phyloP scores from a whole-genome alignment of 1,284 basidiomycete species.

The Neonothopanus nambi region DNA sequence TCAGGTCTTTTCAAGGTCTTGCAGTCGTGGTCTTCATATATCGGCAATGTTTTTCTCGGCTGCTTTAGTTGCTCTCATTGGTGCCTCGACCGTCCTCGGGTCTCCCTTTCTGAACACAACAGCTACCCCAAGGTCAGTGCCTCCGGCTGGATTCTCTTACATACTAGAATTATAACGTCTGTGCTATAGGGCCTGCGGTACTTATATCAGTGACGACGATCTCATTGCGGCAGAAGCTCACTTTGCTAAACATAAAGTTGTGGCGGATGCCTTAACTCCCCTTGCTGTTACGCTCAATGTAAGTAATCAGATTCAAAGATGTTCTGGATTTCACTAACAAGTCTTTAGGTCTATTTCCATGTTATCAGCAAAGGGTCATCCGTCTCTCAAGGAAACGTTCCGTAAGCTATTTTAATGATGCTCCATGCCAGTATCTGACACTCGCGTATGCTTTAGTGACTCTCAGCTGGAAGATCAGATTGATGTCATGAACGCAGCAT shows the following conservation, averaged over 20 bases:
- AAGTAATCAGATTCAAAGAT: too few relatives aligned
- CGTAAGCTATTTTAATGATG: slow-evolving; percentile 30
- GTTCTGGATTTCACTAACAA: too few relatives aligned
- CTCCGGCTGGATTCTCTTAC: background rate
- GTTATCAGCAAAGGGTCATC: slow-evolving; percentile 43
- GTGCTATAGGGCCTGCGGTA: slow-evolving; percentile 34
- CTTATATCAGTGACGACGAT: slow-evolving; percentile 35
- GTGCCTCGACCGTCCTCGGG: slow-evolving; percentile 22
- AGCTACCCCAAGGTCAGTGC: slow-evolving; percentile 15
- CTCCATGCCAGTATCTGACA: background rate
- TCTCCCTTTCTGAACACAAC: slow-evolving; percentile 20
- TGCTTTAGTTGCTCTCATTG: slow-evolving; percentile 22
- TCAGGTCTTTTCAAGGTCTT: too few relatives aligned
- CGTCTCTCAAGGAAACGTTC: slow-evolving; percentile 43
- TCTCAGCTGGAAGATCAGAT: slow-evolving; percentile 38
- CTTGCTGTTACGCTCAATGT: slow-evolving; percentile 30
- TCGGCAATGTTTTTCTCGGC: slow-evolving; percentile 26
- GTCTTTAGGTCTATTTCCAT: slow-evolving; percentile 40
- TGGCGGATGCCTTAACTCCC: slow-evolving; percentile 26
- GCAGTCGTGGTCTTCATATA: too few relatives aligned
- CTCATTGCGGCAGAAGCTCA: slow-evolving; percentile 40
- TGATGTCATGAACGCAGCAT: slow-evolving; percentile 41
- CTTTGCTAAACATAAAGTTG: slow-evolving; percentile 42
- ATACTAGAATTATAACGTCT: background rate
- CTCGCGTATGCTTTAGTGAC: slow-evolving; percentile 24